Base-by-base conservation (phyloP, 2,329 filamentous ascomycete species). In the Amesomyces nigricolor region DNA sequence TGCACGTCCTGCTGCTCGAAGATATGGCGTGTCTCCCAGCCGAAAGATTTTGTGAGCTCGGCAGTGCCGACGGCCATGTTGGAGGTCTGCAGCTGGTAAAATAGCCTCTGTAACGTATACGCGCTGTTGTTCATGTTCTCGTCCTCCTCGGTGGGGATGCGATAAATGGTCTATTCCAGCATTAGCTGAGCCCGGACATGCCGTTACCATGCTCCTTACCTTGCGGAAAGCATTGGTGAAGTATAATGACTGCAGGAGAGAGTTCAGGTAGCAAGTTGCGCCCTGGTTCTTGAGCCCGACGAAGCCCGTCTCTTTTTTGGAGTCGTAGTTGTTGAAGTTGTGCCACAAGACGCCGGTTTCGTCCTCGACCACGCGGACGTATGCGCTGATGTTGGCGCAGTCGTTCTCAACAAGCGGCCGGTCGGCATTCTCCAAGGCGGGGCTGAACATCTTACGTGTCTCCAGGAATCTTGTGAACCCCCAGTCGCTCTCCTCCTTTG, bases 1-100 rank as follows among this genome's bases (percentile, higher is more conserved):
- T 99, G 94, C 8, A 99, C 94, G 72, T 99, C 94, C 71, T 99
- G 94, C 70, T 99, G 94, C 73, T 97, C 92, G 65, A 99, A 99
- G 51, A 97, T 96, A 68, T 99, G 92, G 61, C 91, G 84, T 2
- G 92, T 95, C 66, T 99, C 92, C 94, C 94, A 99, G 22, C 94
- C 94, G 70, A 99, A 99, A 0, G 94, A 97, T 63, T 90, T 89
- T 6, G 94, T 99, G 39, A 99, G 81, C 68, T 99, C 94, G 50
- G 87, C 91, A 1, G 94, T 99, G 39, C 89, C 83, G 2, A 99
- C 92, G 0, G 95, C 89, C 37, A 78, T 75, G 50, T 86, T 85
- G 39, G 87, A 92, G 11, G 91, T 95, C 70, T 99, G 94, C 17
- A 99, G 78, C 63, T 91, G 89, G 67, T 96, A 97, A 72, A 99